Evolutionary conservation across 441 rosid species (phyloP).

Genomic region (Populus hybrid): DNA sequence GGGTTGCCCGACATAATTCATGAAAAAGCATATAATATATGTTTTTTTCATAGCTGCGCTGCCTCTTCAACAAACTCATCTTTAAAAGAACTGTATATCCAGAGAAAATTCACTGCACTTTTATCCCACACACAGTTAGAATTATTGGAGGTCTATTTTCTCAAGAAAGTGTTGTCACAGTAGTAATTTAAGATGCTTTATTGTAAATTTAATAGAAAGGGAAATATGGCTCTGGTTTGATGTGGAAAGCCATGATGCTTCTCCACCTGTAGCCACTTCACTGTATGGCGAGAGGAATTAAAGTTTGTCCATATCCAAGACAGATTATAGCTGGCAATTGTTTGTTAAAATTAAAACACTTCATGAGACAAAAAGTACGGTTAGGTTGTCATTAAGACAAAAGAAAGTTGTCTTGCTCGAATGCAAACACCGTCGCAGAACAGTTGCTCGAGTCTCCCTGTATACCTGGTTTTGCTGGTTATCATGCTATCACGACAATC

Average conservation of each 20-base stretch:
- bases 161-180: neutral
- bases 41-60: too few relatives aligned
- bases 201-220: neutral
- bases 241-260: neutral
- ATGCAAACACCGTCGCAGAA: neutral
- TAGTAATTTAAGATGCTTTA: neutral
- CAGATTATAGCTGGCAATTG: constrained; percentile 14
- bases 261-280: neutral
- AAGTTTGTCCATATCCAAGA: neutral
- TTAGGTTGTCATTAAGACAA: neutral
- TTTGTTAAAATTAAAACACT: neutral
- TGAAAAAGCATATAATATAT: too few relatives aligned
- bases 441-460: neutral
- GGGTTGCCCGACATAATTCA: too few relatives aligned
- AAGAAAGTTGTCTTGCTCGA: neutral
- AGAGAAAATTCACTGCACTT: too few relatives aligned
- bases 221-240: neutral
- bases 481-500: too few relatives aligned
- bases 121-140: too few relatives aligned
- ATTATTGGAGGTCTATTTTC: neutral
- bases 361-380: neutral
- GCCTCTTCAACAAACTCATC: too few relatives aligned
- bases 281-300: neutral
- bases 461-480: too few relatives aligned
- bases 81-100: too few relatives aligned